These are phyloP conservation scores for Pyrenopolyporus hunteri DNA, from an alignment of 495 filamentous ascomycete genomes.

Conservation along the genomic window DNA sequence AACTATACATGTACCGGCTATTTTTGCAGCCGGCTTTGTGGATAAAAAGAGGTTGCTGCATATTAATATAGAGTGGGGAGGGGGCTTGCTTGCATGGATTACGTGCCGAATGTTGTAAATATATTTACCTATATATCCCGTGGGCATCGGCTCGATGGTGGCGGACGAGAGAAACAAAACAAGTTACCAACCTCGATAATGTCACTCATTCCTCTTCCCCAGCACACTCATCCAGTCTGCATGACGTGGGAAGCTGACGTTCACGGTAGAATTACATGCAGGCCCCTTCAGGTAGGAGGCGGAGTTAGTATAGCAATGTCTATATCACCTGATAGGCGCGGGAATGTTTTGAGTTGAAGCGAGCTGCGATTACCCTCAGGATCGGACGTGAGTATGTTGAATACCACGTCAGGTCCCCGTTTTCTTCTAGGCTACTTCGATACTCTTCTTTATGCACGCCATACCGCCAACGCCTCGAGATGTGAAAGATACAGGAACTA, in stretches of 20 bases:
- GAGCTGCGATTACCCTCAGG: neutral
- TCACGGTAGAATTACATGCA: neutral
- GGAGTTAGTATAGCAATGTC: neutral
- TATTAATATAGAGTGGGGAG: constrained; percentile 31
- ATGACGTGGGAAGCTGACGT: no score
- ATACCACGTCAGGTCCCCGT: neutral
- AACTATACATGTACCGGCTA: constrained; percentile 16
- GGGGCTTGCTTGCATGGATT: constrained; percentile 22
- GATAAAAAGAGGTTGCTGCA: constrained; percentile 32
- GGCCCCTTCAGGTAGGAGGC: no score
- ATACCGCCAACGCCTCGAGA: neutral
- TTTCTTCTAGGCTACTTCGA: neutral
- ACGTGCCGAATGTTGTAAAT: constrained; percentile 11
- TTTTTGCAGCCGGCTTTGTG: constrained; percentile 27
- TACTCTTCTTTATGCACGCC: neutral
- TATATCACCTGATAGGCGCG: neutral
- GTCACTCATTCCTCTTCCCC: no score
- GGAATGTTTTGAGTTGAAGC: constrained; percentile 4
- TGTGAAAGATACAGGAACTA: neutral
- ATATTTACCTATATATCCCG: constrained; percentile 8
- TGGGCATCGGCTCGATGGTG: neutral
- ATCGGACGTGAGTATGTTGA: neutral
- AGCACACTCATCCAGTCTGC: no score
- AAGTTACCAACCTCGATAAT: no score
- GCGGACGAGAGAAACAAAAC: neutral